Evolutionary conservation across 2,329 filamentous ascomycete genomes (phyloP), one percentile per base, ranked within the genome.

Genomic region (Pestalotiopsis sp.): DNA sequence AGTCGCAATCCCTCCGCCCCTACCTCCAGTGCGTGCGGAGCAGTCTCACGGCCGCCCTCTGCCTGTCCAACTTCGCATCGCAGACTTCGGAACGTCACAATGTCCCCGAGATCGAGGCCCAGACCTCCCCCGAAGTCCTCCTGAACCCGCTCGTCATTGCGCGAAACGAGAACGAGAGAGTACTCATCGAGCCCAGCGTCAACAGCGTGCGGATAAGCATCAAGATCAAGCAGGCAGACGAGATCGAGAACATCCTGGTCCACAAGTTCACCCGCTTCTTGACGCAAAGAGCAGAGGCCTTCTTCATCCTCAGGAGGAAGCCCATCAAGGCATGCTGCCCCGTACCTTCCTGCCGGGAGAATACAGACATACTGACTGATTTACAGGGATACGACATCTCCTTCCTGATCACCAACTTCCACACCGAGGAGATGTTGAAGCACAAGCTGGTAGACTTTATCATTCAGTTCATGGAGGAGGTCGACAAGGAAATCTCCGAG

Each of bases 371-470:
- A 20, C 64, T 58, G 31, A 65, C 49, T 58, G 13, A 52, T n/a
- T 62, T 67, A 41, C 72, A 95, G 93, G 96, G 95, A 75, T 99
- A 99, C 81, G 96, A 99, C 76, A 99, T 99, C 75, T 98, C 95
- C 7, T 99, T 99, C 86, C 81, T 99, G 78, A 97, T 99, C 78
- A 99, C 96, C 61, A 99, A 99, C 83, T 97, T 96, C 86, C 96
- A 99, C 77, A 98, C 96, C 4, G 96, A 98, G 81, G 93, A 97
- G 80, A 97, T 99, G 94, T 82, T 98, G 79, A 98, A 98, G 86
- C 95, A 99, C 81, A 98, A 99, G 86, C 87, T 99, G 74, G 97
- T 99, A 41, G 96, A 99, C 81, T 99, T 99, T 78, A 97, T 99
- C 74, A 98, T 99, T 73, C 92, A 98, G 78, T 99, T 99, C 78